Evolutionary conservation across 768 basidiomycete species (phyloP).

Genomic region (Agaricus subrufescens): DNA sequence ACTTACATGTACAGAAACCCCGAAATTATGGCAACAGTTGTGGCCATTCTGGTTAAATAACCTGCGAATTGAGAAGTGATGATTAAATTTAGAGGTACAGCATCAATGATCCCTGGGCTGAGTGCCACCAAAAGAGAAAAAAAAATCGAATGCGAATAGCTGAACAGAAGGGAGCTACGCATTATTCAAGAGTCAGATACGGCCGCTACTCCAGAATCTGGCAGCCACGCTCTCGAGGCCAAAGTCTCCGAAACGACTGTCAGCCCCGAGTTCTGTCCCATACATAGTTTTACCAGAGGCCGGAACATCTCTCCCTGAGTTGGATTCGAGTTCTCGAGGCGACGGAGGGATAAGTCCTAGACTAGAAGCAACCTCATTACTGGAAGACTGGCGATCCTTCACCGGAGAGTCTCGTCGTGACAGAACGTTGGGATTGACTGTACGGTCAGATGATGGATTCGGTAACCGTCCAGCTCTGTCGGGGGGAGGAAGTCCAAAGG

Average conservation of each 20-base stretch:
- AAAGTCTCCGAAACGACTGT: slow-evolving; percentile 84
- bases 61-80: too few relatives aligned
- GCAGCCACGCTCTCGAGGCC: slow-evolving; percentile 75
- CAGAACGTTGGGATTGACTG: slow-evolving; percentile 36
- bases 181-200: slow-evolving; percentile 27
- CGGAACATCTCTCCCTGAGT: slow-evolving; percentile 23
- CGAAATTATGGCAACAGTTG: not conserved
- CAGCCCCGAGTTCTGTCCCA: slow-evolving; percentile 76
- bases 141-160: not conserved
- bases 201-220: slow-evolving; percentile 59
- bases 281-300: slow-evolving; percentile 63
- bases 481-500: slow-evolving; percentile 41
- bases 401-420: slow-evolving; percentile 22
- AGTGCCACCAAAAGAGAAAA: not conserved
- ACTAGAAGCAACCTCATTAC: slow-evolving; percentile 41
- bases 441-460: not conserved
- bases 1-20: not conserved
- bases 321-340: slow-evolving; percentile 16
- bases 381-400: slow-evolving; percentile 27
- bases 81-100: not conserved
- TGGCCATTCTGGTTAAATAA: not conserved
- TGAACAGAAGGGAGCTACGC: slow-evolving; percentile 4
- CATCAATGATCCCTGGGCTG: slow-evolving; percentile 6
- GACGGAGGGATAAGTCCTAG: slow-evolving; percentile 33
- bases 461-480: slow-evolving; percentile 18